Evolutionary conservation across 1,284 basidiomycete genomes (phyloP), one percentile per base, ranked within the genome.

Genomic region (Grifola frondosa): DNA sequence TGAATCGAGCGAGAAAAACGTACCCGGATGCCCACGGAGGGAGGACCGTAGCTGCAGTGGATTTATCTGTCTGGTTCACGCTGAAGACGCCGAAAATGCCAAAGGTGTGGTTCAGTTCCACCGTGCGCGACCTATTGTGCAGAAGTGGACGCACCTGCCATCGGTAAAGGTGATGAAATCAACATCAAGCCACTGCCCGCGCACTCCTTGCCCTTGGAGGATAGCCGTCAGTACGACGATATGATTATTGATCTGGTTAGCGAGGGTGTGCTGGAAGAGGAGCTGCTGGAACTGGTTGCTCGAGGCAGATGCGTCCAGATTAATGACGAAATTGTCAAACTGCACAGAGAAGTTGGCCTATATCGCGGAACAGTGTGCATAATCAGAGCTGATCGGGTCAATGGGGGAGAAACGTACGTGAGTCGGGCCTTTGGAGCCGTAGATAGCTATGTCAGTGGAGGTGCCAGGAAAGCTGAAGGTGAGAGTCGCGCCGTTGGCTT

Each of bases 131-230:
- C n/a, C n/a, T n/a, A n/a, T n/a, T n/a, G n/a, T n/a, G n/a, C n/a
- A n/a, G 28, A 40, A 19, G 1, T n/a, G 20, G 11, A 49, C 55
- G 49, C 34, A 57, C 55, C 26, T 48, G 17, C 43, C 48, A n/a
- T 38, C 17, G 2, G 57, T 53, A 43, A 63, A 53, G 7, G 54
- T 54, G 44, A 63, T 49, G 40, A 52, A 63, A 49, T 63, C 61
- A 9, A 63, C 29, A 32, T 63, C 61, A 23, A 63, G 43, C 61
- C 61, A 63, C 26, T 39, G 25, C 17, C 49, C 54, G 28, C 31
- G 29, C 30, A 48, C 17, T 16, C 40, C 42, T 17, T 42, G 37
- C 7, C 48, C 44, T 34, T 29, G 37, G 26, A 53, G 44, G 24
- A 44, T 31, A 12, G 55, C 53, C 25, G 47, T 49, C 32, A 60